Evolutionary conservation across 2,329 filamentous ascomycete species (phyloP), one percentile per base, ranked within the genome.

Genomic region (Chaetomium sp.): DNA sequence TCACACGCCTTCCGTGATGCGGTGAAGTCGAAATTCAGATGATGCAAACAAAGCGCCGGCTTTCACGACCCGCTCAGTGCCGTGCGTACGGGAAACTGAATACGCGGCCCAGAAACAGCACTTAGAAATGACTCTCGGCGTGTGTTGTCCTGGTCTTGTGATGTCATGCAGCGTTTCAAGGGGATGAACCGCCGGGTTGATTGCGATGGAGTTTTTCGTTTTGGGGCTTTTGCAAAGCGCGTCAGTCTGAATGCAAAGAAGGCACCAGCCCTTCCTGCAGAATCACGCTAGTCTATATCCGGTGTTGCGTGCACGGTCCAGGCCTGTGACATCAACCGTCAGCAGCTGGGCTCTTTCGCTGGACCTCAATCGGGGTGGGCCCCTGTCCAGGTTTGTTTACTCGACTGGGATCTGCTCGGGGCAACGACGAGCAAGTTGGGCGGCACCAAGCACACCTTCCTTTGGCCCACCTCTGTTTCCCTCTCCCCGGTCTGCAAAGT

Each of bases 381-480:
- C 37, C 9, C 6, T 11, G 40, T 12, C 37, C n/a, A 14, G 53
- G 52, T 62, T 65, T 65, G 63, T 65, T 65, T 65, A 65, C 63
- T 64, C 52, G 34, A 54, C 40, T 9, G 6, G 46, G 50, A 36
- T 48, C 44, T 57, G 61, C 50, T 57, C 59, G 52, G 57, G 61
- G 62, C 62, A 64, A 64, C 62, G 51, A 42, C 38, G 37, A 56
- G 12, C 54, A 36, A 47, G 45, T 42, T 50, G 37, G 44, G 49
- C 41, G 52, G 49, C 49, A 47, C 44, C 14, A 37, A 19, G 19
- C 7, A n/a, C 7, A 43, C 43, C 43, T 47, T 43, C 36, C n/a
- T 54, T 40, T 6, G n/a, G 34, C 42, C n/a, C 36, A 52, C 40
- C 37, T 49, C 42, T 35, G 43, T 48, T 35, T 49, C 47, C 35